Base-by-base conservation (phyloP, 2,329 filamentous ascomycete genomes). In the Neospermospora avenae region DNA sequence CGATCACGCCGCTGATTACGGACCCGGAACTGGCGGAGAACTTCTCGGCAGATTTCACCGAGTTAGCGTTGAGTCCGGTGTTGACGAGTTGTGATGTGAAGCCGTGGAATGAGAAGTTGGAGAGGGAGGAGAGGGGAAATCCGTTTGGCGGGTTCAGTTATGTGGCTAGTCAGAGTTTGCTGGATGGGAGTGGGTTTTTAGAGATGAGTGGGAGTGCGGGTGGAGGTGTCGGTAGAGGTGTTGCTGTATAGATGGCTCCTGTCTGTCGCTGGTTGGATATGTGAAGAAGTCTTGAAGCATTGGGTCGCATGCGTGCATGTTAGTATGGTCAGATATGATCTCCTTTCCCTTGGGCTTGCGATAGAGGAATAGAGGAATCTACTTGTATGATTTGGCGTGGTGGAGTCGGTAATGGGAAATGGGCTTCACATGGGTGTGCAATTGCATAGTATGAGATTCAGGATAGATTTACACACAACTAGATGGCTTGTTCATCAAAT, bases 11-110 rank as follows among this genome's bases (percentile, higher is more conserved):
- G 16, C 81, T 98, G 70, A 93, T 99, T 71, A 98, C 95, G 0
- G 92, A 99, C 70, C 95, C 95, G 0, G 93, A 96, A 74, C 81
- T 97, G 48, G 95, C 95, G 0, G 96, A 99, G n/a, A n/a, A 41
- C 16, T 41, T 16, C 14, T n/a, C n/a, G 39, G 10, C 6, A 1
- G 39, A 41, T 8, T n/a, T 41, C 39, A 18, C 39, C 7, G 16
- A 41, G 39, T n/a, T 41, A 4, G 11, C 39, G 11, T 41, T 41
- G 11, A 18, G 39, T 3, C n/a, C 10, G 1, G 39, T 18, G 1
- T 41, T 41, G 28, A 31, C 28, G 28, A 31, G 28, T 31, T 6
- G 5, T 10, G 28, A 31, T 31, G 11, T 6, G 28, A 31, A 31
- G 28, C 65, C 64, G 6, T 70, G 71, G 69, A 66, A 63, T 44